These are phyloP conservation scores for Luffa acutangula DNA, from an alignment of 306 rosid species.

Conservation along the genomic window DNA sequence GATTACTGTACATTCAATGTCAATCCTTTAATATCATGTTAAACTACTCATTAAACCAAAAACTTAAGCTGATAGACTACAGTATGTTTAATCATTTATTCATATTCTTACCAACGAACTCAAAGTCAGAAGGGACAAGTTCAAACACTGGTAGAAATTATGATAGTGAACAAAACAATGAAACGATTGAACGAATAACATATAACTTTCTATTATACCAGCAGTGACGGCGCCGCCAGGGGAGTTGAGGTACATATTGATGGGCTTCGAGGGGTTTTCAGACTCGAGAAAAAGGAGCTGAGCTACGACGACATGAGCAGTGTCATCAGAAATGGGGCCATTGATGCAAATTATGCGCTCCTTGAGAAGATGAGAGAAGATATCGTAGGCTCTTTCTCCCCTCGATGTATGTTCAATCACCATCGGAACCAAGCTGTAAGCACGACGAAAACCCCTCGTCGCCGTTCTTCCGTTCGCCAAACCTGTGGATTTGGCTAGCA, in stretches of 20 bases:
- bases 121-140: background rate
- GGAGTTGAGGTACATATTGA: slow-evolving; percentile 81
- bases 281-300: slow-evolving; percentile 96
- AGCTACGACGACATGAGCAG: slow-evolving; percentile 93
- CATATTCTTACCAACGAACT: background rate
- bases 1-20: background rate
- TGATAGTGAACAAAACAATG: too few relatives aligned
- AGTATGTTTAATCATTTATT: background rate
- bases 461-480: slow-evolving; percentile 8
- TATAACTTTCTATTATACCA: slow-evolving; percentile 23
- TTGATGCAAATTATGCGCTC: slow-evolving; percentile 96
- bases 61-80: too few relatives aligned
- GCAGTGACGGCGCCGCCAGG: slow-evolving; percentile 98
- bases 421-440: slow-evolving; percentile 70
- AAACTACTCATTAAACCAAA: background rate
- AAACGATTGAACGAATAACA: background rate
- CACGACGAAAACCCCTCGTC: slow-evolving; percentile 22
- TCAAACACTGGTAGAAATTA: background rate
- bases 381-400: slow-evolving; percentile 94
- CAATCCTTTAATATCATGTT: background rate
- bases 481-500: slow-evolving; percentile 1
- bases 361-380: slow-evolving; percentile 93
- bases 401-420: slow-evolving; percentile 92
- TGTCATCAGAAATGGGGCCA: slow-evolving; percentile 84
- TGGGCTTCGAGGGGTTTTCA: slow-evolving; percentile 90